Evolutionary conservation across 1,284 basidiomycete genomes (phyloP), one percentile per base, ranked within the genome.

Genomic region (Blastosporella zonata): DNA sequence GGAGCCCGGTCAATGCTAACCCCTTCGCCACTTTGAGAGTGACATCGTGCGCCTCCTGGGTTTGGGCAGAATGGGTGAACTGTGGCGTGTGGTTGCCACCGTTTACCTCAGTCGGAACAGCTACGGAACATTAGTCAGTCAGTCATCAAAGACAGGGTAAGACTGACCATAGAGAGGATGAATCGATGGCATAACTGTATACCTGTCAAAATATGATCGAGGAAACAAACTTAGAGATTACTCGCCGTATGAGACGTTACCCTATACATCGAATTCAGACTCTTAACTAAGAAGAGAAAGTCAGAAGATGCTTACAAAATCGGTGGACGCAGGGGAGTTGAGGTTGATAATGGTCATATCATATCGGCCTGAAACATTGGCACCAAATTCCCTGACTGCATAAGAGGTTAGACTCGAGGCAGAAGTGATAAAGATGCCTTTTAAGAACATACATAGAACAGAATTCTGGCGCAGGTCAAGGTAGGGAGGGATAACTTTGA

Each of bases 61-160:
- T 81, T 25, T 70, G 69, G 17, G 86, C 81, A 12, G 85, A 75
- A 18, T 68, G 64, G 5, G 84, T 72, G 61, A 89, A 90, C 1
- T 69, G 78, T 3, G 75, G 68, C 0, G 86, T 87, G 52, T 88
- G 85, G 55, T 89, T 89, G 9, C 79, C 82, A 29, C 83, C 82
- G 35, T 73, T 65, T 3, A 72, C 73, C 45, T 69, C 67, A 2
- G 83, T 84, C 9, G 85, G 83, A 48, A 89, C 87, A 9, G 81
- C 86, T 87, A 54, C 9, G 25, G 2, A 1, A n/a, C n/a, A n/a
- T n/a, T 27, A 10, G 25, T 10, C 25, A 6, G 5, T 15, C 34
- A 47, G 25, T 21, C 53, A 20, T 31, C 38, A 29, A 50, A 15
- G 15, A 5, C n/a, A 8, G 31, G 18, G 34, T 3, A 5, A n/a